phyloP scores from a whole-genome alignment of 495 filamentous ascomycete genomes.

The Oleoguttula mirabilis region DNA sequence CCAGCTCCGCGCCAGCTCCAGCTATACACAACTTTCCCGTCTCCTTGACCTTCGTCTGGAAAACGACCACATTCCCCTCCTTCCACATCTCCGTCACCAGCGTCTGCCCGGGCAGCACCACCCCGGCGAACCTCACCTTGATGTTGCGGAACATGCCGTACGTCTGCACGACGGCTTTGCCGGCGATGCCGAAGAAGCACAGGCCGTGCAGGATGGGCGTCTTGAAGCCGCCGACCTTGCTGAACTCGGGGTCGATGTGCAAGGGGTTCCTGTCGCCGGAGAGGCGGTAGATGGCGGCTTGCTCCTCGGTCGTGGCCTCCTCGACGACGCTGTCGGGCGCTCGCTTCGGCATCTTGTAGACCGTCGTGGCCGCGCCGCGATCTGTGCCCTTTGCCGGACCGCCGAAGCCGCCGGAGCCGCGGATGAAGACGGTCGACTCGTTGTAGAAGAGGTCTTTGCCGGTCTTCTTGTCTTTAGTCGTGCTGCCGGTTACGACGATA shows the following conservation, averaged over 20 bases:
- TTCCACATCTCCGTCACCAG: constrained; percentile 98
- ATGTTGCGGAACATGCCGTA: constrained; percentile 84
- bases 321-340: constrained; percentile 71
- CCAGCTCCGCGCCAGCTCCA: constrained; percentile 75
- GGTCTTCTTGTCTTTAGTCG: constrained; percentile 63
- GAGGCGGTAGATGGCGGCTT: constrained; percentile 89
- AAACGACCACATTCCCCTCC: constrained; percentile 75
- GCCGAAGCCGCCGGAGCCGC: constrained; percentile 85
- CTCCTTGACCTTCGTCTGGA: constrained; percentile 90
- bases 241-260: constrained; percentile 89
- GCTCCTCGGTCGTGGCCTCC: constrained; percentile 82
- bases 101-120: constrained; percentile 86
- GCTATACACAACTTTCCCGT: constrained; percentile 89
- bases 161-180: constrained; percentile 75
- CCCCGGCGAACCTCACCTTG: constrained; percentile 92
- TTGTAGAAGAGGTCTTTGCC: constrained; percentile 95
- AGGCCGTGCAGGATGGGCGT: constrained; percentile 88
- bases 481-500: constrained; percentile 65
- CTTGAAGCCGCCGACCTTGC: constrained; percentile 93
- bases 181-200: constrained; percentile 86
- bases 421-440: constrained; percentile 81
- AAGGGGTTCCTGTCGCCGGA: constrained; percentile 90
- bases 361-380: constrained; percentile 64
- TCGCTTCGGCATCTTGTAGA: constrained; percentile 67
- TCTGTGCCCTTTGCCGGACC: constrained; percentile 68